These are phyloP conservation scores for Zymoseptoria passerinii DNA, from an alignment of 2,329 filamentous ascomycete species.

Conservation along the genomic window DNA sequence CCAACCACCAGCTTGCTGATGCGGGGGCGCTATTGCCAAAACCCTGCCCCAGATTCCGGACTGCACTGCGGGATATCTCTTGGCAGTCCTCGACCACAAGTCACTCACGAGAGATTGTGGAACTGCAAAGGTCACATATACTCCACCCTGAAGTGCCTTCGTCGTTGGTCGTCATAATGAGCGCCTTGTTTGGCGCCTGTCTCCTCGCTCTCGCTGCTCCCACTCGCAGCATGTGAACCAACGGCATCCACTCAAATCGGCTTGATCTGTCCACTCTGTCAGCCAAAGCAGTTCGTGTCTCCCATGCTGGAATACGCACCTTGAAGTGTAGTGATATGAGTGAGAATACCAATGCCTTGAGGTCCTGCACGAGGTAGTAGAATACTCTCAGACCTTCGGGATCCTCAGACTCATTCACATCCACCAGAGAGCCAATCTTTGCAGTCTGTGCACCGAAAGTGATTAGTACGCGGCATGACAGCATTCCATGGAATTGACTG, in stretches of 20 bases:
- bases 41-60: background rate
- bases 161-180: background rate
- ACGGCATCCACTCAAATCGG: slow-evolving; percentile 19
- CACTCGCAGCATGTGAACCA: background rate
- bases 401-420: slow-evolving; percentile 92
- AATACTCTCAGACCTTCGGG: slow-evolving; percentile 94
- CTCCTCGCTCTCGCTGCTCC: background rate
- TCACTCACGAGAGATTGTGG: background rate
- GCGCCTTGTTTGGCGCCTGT: background rate
- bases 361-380: slow-evolving; percentile 95
- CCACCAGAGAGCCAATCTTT: slow-evolving; percentile 93
- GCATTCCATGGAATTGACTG: slow-evolving; percentile 22
- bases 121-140: background rate
- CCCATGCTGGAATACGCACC: slow-evolving; percentile 35
- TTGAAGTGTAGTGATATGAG: slow-evolving; percentile 97
- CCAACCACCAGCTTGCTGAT: background rate
- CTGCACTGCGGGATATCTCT: background rate
- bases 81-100: background rate
- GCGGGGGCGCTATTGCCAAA: background rate
- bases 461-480: slow-evolving; percentile 13
- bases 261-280: slow-evolving; percentile 22
- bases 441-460: slow-evolving; percentile 59
- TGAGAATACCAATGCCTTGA: slow-evolving; percentile 94
- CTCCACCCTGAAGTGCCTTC: background rate
- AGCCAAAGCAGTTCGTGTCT: background rate